A percentile compares a stretch with the other conserved stretches of the same genome.
Evolutionary conservation across 2,329 filamentous ascomycete species (phyloP).

Genomic region (Pseudocercospora cruenta): DNA sequence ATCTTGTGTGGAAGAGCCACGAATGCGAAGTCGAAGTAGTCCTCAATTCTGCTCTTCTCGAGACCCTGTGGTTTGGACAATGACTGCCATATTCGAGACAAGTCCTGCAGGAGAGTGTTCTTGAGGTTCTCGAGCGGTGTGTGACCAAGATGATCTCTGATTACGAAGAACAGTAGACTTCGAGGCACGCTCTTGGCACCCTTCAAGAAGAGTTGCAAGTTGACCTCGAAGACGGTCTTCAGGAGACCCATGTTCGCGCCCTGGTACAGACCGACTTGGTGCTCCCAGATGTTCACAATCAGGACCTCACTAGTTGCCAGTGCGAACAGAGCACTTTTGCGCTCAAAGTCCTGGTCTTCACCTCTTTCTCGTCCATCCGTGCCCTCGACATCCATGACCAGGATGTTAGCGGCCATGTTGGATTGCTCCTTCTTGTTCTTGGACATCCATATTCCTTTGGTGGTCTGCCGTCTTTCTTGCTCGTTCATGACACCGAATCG

Average conservation of each 20-base stretch:
- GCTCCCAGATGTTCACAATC: constrained; percentile 99
- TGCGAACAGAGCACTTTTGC: constrained; percentile 96
- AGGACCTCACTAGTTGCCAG: constrained; percentile 96
- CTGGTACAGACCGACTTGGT: constrained; percentile 96
- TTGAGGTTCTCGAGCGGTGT: constrained; percentile 90
- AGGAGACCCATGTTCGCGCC: constrained; percentile 98
- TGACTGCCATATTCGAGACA: constrained; percentile 88
- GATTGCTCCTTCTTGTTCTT: constrained; percentile 75
- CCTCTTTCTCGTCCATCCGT: constrained; percentile 95
- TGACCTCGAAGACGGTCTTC: constrained; percentile 99
- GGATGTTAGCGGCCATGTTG: constrained; percentile 92
- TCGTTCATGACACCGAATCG: constrained; percentile 98
- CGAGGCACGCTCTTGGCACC: constrained; percentile 88
- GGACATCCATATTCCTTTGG: constrained; percentile 99
- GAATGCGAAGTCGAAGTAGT: constrained; percentile 99
- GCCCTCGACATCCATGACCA: constrained; percentile 99
- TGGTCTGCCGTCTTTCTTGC: constrained; percentile 89
- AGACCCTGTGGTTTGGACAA: constrained; percentile 89
- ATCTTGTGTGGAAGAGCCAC: constrained; percentile 96
- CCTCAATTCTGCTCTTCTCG: constrained; percentile 85
- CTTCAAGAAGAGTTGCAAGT: constrained; percentile 94
- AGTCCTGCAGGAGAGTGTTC: constrained; percentile 85
- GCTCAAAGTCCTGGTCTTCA: constrained; percentile 98
- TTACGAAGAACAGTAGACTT: constrained; percentile 96
- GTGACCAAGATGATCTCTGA: constrained; percentile 91